A percentile compares a stretch with the other conserved stretches of the same genome.
These are phyloP conservation scores for Cystobasidium sp. DNA, from an alignment of 1,284 basidiomycete species.

Conservation along the genomic window DNA sequence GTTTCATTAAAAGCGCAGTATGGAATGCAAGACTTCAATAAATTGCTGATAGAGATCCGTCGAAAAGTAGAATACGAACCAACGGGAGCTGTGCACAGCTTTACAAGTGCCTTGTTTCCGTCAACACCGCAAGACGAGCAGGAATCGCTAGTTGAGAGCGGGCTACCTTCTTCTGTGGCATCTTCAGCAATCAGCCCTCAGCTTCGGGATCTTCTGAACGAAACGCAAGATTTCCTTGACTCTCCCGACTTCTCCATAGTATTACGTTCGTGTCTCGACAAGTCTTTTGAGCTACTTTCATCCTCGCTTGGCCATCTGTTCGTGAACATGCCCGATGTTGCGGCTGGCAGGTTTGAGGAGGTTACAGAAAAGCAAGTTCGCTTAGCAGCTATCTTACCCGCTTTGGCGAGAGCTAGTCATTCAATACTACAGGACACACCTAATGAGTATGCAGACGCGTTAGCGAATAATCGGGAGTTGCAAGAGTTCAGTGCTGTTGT, in stretches of 20 bases:
- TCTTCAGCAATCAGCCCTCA: slow-evolving; percentile 56
- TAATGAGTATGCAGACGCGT: slow-evolving; percentile 78
- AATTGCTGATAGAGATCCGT: slow-evolving; percentile 71
- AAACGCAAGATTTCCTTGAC: slow-evolving; percentile 69
- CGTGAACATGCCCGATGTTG: slow-evolving; percentile 60
- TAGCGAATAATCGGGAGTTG: slow-evolving; percentile 61
- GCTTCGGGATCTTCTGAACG: slow-evolving; percentile 69
- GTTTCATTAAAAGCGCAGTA: slow-evolving; percentile 78
- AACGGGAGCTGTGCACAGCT: slow-evolving; percentile 60
- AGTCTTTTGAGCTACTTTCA: slow-evolving; percentile 65
- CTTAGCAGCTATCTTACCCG: slow-evolving; percentile 76
- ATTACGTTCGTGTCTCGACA: slow-evolving; percentile 70
- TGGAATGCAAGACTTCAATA: slow-evolving; percentile 68
- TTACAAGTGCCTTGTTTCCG: slow-evolving; percentile 73
- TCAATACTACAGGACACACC: slow-evolving; percentile 71
- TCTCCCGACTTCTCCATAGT: slow-evolving; percentile 73
- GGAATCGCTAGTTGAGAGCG: slow-evolving; percentile 53
- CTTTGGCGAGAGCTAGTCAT: slow-evolving; percentile 74
- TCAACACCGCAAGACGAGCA: slow-evolving; percentile 65
- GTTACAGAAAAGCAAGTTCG: slow-evolving; percentile 63
- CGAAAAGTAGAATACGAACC: slow-evolving; percentile 66
- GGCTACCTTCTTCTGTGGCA: slow-evolving; percentile 47
- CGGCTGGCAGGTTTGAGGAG: slow-evolving; percentile 25
- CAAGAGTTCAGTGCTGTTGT: slow-evolving; percentile 62
- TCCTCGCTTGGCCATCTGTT: slow-evolving; percentile 62